Evolutionary conservation across 2,329 filamentous ascomycete genomes (phyloP).

Genomic region (Chaetomium globosum): DNA sequence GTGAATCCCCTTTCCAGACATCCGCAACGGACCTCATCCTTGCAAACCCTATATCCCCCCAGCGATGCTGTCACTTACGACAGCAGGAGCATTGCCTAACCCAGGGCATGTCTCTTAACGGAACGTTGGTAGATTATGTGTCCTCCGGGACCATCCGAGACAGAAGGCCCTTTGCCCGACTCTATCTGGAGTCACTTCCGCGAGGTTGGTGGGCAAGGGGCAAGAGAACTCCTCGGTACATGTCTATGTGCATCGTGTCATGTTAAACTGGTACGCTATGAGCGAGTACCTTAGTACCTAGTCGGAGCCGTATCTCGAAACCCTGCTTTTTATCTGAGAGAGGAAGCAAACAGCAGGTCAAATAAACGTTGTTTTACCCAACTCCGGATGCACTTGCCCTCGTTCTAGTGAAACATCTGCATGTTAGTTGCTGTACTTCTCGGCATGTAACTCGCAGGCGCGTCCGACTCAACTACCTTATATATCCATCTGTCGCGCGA

Average conservation of each 20-base stretch:
- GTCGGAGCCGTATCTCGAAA: neutral
- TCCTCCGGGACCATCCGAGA: constrained; percentile 39
- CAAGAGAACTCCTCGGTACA: constrained; percentile 50
- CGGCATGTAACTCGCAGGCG: neutral
- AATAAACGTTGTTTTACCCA: neutral
- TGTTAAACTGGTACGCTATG: neutral
- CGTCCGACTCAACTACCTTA: neutral
- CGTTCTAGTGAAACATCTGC: neutral
- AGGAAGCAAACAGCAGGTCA: neutral
- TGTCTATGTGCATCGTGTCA: constrained; percentile 20
- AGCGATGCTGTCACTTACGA: constrained; percentile 74
- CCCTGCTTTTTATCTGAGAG: neutral
- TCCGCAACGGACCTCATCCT: neutral
- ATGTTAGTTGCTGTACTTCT: neutral
- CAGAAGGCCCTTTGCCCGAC: constrained; percentile 46
- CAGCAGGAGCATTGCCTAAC: constrained; percentile 70
- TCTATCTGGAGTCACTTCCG: constrained; percentile 39
- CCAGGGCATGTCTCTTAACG: constrained; percentile 75
- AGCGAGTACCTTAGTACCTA: too few relatives aligned
- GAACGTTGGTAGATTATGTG: constrained; percentile 72
- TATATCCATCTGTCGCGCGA: neutral
- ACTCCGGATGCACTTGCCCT: neutral
- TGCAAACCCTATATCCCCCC: constrained; percentile 45
- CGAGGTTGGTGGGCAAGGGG: constrained; percentile 44
- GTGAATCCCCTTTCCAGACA: constrained; percentile 13